Base-by-base conservation (phyloP, 345 rosid genomes). In the Sonneratia alba region DNA sequence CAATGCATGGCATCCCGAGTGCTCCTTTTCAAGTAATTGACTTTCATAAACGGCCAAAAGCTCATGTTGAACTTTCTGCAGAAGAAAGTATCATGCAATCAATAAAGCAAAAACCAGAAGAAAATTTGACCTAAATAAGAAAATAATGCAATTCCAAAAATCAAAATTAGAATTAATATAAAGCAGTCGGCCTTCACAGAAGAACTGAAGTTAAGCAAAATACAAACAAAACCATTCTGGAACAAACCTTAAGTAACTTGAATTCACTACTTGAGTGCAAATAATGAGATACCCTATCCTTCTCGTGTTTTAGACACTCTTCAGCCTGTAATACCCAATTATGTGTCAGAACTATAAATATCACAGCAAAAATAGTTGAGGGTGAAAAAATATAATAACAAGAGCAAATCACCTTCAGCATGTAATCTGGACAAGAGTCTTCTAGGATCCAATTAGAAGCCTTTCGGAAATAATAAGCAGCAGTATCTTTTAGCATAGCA, bases 401-500 rank as follows among this genome's bases (percentile, higher is more conserved):
- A 15, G 18, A 45, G 7, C 32, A 7, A 36, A 69, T 71, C 59
- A 78, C 93, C 84, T 85, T 87, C 74, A 84, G 27, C 87, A 84
- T 79, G 76, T 87, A 87, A 62, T 81, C 87, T 32, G 87, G 84
- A 72, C 87, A 89, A 43, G 91, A 87, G 75, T 85, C 84, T 19
- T 82, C 85, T 45, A 79, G 63, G 62, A 87, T 84, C 93, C 91
- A 89, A 65, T n/a, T 81, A 59, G 91, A 79, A 48, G 93, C 93
- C 80, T 88, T 88, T 55, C 80, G 83, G 64, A 84, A 85, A 81
- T 88, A 89, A 80, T 87, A 87, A 2, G 83, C 77, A 55, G 87
- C 81, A 61, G 86, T 79, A 68, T 83, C 89, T 57, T 82, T 64
- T 68, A 87, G 85, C 87, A 87, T 80, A 34, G 76, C 67, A 7